Conservation (phyloP, 2,329 filamentous ascomycete genomes). For the Sphaerulina musiva region DNA sequence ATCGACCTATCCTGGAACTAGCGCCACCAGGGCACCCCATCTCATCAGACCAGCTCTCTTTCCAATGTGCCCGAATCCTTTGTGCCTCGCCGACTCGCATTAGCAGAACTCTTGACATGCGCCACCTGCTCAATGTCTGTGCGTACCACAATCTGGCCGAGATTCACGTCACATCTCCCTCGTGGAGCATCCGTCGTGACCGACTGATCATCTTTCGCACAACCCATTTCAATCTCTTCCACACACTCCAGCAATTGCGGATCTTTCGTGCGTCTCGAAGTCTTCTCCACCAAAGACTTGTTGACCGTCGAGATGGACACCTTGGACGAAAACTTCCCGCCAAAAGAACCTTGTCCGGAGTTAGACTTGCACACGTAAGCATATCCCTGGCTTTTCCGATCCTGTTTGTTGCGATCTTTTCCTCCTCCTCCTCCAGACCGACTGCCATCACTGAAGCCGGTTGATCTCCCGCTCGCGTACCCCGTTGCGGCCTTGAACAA, state of each 20-base stretch:
- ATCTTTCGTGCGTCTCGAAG: not conserved
- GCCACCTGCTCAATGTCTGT: slow-evolving; percentile 14
- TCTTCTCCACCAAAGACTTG: not conserved
- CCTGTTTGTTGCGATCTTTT: not conserved
- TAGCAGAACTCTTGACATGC: slow-evolving; percentile 2
- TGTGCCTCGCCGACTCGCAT: slow-evolving; percentile 1
- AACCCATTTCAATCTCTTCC: slow-evolving; percentile 11
- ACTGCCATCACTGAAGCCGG: not conserved
- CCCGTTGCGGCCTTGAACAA: slow-evolving; percentile 23
- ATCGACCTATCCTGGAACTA: not conserved
- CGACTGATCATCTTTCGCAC: not conserved
- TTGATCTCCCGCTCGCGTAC: not conserved
- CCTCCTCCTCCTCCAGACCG: not conserved
- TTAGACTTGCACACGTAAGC: not conserved
- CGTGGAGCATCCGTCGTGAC: not conserved
- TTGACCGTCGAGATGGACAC: not conserved
- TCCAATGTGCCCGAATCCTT: slow-evolving; percentile 9
- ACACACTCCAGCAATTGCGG: slow-evolving; percentile 2
- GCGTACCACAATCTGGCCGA: slow-evolving; percentile 9
- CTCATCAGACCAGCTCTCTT: slow-evolving; percentile 11
- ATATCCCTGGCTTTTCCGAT: slow-evolving; percentile 2
- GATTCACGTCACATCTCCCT: not conserved
- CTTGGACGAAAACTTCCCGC: slow-evolving; percentile 3
- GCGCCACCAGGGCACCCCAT: too few relatives aligned
- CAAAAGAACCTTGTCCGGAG: not conserved